These are phyloP conservation scores for Talaromyces marneffei DNA, from an alignment of 2,329 filamentous ascomycete genomes.

Conservation along the genomic window DNA sequence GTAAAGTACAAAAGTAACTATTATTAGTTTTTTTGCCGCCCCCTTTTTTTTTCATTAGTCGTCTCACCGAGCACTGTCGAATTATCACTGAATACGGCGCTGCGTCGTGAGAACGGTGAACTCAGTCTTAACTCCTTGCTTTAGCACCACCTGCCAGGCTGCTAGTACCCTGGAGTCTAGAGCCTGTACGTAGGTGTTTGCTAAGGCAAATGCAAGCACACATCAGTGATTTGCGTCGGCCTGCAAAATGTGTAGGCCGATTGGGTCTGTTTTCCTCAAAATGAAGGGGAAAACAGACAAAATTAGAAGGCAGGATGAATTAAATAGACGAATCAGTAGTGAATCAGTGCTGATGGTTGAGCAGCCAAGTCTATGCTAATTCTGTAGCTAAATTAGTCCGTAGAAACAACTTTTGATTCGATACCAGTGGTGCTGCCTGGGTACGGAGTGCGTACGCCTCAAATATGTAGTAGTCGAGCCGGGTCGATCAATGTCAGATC, in stretches of 20 bases:
- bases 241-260: neutral
- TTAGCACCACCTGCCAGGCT: neutral
- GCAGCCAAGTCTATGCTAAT: neutral
- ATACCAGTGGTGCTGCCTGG: neutral
- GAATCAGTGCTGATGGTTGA: neutral
- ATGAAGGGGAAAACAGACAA: neutral
- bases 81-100: neutral
- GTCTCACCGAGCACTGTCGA: neutral
- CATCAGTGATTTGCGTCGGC: constrained; percentile 2
- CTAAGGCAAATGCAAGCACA: constrained; percentile 1
- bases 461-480: neutral
- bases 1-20: neutral
- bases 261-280: neutral
- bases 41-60: neutral
- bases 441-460: neutral
- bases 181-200: neutral
- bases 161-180: neutral
- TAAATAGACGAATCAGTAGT: neutral
- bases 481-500: neutral
- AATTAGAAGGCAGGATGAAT: neutral
- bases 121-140: neutral
- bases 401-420: neutral
- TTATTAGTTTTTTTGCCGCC: neutral
- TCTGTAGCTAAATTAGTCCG: neutral
- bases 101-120: neutral